phyloP scores from a whole-genome alignment of 2,329 filamentous ascomycete species.

The Lasiodiplodia hormozganensis region DNA sequence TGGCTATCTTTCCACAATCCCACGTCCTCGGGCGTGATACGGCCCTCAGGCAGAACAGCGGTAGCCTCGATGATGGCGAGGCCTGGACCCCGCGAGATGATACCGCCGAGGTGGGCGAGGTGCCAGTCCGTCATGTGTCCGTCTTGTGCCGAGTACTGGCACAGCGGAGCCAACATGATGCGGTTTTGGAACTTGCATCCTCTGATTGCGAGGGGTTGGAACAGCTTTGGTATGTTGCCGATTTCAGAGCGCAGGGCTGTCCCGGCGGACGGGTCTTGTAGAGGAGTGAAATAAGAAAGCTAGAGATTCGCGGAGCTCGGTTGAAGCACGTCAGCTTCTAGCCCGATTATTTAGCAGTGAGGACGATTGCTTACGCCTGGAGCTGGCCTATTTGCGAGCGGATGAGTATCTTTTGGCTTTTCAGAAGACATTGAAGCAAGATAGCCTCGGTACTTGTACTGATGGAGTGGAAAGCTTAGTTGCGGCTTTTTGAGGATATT shows the following conservation, averaged over 20 bases:
- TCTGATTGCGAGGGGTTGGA: constrained; percentile 63
- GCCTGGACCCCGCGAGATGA: constrained; percentile 76
- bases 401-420: no score
- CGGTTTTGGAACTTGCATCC: constrained; percentile 71
- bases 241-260: constrained; percentile 56
- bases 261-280: constrained; percentile 54
- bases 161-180: constrained; percentile 69
- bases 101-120: constrained; percentile 80
- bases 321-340: not conserved
- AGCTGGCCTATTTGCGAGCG: not conserved
- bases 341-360: no score
- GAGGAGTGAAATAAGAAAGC: constrained; percentile 57
- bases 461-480: no score
- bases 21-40: constrained; percentile 80
- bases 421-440: no score
- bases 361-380: not conserved
- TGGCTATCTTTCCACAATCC: constrained; percentile 88
- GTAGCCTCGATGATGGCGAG: constrained; percentile 81
- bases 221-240: constrained; percentile 62
- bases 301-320: constrained; percentile 24
- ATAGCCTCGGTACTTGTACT: no score
- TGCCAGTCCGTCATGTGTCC: constrained; percentile 83
- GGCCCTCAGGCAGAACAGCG: constrained; percentile 74
- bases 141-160: constrained; percentile 71
- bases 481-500: no score